Conservation (phyloP, 2,329 filamentous ascomycete species). For the Fusarium oxysporum region DNA sequence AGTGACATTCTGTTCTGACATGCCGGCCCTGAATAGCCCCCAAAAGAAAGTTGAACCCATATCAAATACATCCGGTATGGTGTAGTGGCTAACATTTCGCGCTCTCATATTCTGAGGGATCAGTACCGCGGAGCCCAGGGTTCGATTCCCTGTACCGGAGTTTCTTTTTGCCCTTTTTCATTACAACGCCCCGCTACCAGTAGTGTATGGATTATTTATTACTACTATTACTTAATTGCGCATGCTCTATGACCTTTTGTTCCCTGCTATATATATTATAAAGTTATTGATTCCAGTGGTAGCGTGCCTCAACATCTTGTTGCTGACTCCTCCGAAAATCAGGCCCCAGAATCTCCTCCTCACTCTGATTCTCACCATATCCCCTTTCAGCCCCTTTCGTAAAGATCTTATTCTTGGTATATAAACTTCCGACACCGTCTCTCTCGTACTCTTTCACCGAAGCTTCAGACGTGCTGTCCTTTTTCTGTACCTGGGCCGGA, state of each 20-base stretch:
- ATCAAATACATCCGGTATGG: slow-evolving; percentile 44
- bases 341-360: slow-evolving; percentile 37
- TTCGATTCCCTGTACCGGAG: slow-evolving; percentile 48
- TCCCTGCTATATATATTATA: too few species aligned
- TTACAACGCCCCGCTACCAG: too few species aligned
- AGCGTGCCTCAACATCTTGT: slow-evolving; percentile 5
- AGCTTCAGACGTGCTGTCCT: slow-evolving; percentile 8
- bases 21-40: rapidly evolving
- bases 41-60: rapidly evolving
- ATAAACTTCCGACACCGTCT: slow-evolving; percentile 3
- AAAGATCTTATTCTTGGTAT: slow-evolving; percentile 17
- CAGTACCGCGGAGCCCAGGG: slow-evolving; percentile 43
- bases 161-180: background rate
- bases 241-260: too few species aligned
- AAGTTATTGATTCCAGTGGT: background rate
- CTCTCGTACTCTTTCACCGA: slow-evolving; percentile 2
- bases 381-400: background rate
- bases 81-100: slow-evolving; percentile 52
- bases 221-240: background rate
- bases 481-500: background rate
- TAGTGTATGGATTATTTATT: background rate
- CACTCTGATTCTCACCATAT: slow-evolving; percentile 29
- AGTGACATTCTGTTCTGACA: rapidly evolving
- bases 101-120: slow-evolving; percentile 46
- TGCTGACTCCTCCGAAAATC: slow-evolving; percentile 28